These are phyloP conservation scores for Melampsora larici-populina DNA, from an alignment of 1,284 basidiomycete genomes.

Conservation along the genomic window DNA sequence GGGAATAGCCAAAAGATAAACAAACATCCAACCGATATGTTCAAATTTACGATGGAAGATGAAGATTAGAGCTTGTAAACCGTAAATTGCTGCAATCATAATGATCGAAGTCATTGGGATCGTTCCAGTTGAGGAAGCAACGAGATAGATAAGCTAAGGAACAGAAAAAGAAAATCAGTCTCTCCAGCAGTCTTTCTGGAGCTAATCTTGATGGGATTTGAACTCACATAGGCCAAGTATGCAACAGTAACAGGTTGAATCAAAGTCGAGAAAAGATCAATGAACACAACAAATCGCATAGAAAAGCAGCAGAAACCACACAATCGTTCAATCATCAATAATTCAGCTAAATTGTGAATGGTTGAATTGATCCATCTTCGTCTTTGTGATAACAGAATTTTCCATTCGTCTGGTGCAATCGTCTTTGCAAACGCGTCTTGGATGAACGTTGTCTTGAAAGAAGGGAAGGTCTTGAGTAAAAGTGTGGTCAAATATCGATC, in stretches of 20 bases:
- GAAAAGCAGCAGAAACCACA: conserved; percentile 69
- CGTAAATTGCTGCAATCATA: conserved; percentile 90
- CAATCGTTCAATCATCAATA: conserved; percentile 60
- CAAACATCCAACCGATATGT: conserved; percentile 75
- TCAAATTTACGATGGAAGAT: conserved; percentile 54
- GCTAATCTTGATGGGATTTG: conserved; percentile 20
- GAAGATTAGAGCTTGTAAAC: conserved; percentile 58
- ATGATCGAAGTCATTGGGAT: conserved; percentile 66
- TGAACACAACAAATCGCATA: conserved; percentile 96
- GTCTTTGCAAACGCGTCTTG: conserved; percentile 88
- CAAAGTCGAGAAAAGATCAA: conserved; percentile 74
- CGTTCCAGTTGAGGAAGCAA: conserved; percentile 48
- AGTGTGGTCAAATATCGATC: conserved; percentile 97
- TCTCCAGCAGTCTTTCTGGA: background rate
- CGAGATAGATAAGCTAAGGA: conserved; percentile 44
- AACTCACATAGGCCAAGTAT: conserved; percentile 68
- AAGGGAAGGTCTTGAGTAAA: conserved; percentile 86
- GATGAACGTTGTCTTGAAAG: conserved; percentile 89
- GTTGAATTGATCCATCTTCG: conserved; percentile 99
- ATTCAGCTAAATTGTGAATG: conserved; percentile 90
- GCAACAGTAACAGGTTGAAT: conserved; percentile 88
- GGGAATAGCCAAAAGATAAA: conserved; percentile 92
- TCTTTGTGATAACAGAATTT: conserved; percentile 90
- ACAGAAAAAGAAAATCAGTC: background rate
- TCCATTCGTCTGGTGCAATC: conserved; percentile 88